Evolutionary conservation across 2,329 filamentous ascomycete species (phyloP).

Genomic region (Exophiala aquamarina): DNA sequence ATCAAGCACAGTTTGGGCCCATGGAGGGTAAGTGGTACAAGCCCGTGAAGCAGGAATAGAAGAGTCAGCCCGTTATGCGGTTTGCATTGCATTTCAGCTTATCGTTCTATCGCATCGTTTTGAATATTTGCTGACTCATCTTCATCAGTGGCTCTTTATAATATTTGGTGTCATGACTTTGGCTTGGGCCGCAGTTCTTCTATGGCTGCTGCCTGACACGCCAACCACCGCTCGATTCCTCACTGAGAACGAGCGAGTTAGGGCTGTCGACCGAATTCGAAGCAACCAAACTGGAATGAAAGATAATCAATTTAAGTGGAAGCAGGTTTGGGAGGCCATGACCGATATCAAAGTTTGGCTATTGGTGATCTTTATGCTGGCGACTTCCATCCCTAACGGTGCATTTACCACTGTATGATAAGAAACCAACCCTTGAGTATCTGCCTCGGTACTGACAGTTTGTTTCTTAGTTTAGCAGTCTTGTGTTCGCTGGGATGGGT

Average conservation of each 20-base stretch:
- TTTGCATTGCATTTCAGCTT: too few species aligned
- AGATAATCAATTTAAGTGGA: slow-evolving; percentile 47
- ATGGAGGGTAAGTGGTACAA: slow-evolving; percentile 27
- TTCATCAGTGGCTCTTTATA: slow-evolving; percentile 31
- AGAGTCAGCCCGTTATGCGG: too few species aligned
- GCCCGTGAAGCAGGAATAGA: too few species aligned
- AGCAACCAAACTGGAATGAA: slow-evolving; percentile 31
- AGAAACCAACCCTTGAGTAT: slow-evolving; percentile 56
- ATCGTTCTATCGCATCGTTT: too few species aligned
- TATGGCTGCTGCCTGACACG: slow-evolving; percentile 29
- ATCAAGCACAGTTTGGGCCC: slow-evolving; percentile 23
- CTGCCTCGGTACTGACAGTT: slow-evolving; percentile 49
- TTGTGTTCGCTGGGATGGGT: slow-evolving; percentile 10
- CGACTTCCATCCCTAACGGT: slow-evolving; percentile 33
- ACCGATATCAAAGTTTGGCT: slow-evolving; percentile 26
- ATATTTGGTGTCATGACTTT: slow-evolving; percentile 32
- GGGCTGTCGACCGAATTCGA: slow-evolving; percentile 28
- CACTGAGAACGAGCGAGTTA: slow-evolving; percentile 25
- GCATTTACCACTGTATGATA: slow-evolving; percentile 30
- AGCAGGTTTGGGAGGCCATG: slow-evolving; percentile 41
- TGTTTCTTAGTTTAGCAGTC: slow-evolving; percentile 4
- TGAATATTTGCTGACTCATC: too few species aligned
- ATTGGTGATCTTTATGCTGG: slow-evolving; percentile 22
- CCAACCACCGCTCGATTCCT: slow-evolving; percentile 29
- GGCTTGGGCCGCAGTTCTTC: slow-evolving; percentile 27